Base-by-base conservation (phyloP, 2,329 filamentous ascomycete species). In the Pseudogymnoascus destructans region DNA sequence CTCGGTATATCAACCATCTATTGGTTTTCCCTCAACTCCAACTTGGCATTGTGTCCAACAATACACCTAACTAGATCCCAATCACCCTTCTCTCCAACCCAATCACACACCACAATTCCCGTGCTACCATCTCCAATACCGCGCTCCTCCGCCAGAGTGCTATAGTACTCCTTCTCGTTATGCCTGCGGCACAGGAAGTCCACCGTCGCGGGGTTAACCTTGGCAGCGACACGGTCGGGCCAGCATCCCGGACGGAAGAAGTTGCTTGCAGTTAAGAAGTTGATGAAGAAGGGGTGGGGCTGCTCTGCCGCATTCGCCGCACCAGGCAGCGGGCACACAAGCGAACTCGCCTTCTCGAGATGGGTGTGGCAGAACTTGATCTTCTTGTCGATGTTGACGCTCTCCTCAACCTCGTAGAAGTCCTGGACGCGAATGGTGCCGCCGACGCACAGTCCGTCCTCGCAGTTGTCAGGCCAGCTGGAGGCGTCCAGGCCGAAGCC, bases 221-320 rank as follows among this genome's bases (percentile, higher is more conserved):
- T 89, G 17, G 82, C 85, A 1, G 93, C 92, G 69, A 98, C 89
- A 67, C 81, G 85, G 71, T 95, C 91, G 0, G 93, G 93, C 93
- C 93, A 98, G 71, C 90, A 95, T 58, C 81, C 83, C 1, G 85
- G 77, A 63, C 89, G 91, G 84, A 92, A 97, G 75, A 97, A 97
- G 73, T 96, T 96, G 70, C 86, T 92, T 0, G 86, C 93, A 64
- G 80, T 89, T 62, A 96, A 71, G 69, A 96, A 97, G 71, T 97
- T 98, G 71, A 97, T 75, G 66, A 87, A 95, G 64, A 96, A 79
- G 0, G 89, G 89, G 25, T 67, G 63, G 2, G 60, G 58, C 11
- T 55, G 58, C n/a, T 58, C 58, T 4, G 64, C 62, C 58, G 49
- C 59, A 19, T 61, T 58, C 40, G 56, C 69, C 67, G 70, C 72